Evolutionary conservation across 1,139 yeast species (phyloP).

Genomic region (Hansenula anomala): DNA sequence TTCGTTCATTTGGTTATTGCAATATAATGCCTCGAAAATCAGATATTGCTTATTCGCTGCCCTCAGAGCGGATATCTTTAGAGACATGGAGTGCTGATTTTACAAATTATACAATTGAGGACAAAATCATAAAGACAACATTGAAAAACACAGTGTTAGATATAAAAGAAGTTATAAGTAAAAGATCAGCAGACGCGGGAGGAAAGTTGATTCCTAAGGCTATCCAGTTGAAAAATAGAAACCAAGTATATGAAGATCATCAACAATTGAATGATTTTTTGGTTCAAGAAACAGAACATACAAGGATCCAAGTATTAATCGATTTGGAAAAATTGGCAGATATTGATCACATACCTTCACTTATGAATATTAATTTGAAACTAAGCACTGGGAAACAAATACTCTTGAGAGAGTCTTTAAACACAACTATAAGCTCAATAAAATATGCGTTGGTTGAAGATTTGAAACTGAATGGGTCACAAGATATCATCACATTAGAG

Average conservation of each 20-base stretch:
- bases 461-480: conserved; percentile 7
- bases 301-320: conserved; percentile 14
- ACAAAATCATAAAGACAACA: conserved; percentile 17
- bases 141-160: conserved; percentile 22
- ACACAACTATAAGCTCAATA: conserved; percentile 9
- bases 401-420: conserved; percentile 10
- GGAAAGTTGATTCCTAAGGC: conserved; percentile 15
- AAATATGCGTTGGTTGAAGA: conserved; percentile 11
- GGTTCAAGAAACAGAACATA: conserved; percentile 1
- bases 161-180: conserved; percentile 18
- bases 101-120: conserved; percentile 8
- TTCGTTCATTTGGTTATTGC: too few species aligned
- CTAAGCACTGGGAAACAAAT: conserved; percentile 16
- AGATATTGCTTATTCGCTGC: conserved; percentile 15
- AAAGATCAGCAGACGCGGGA: conserved; percentile 12
- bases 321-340: conserved; percentile 6
- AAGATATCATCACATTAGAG: conserved; percentile 12
- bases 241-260: background rate
- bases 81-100: conserved; percentile 18
- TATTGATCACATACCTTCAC: conserved; percentile 7
- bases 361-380: conserved; percentile 14
- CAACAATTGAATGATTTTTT: background rate
- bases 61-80: conserved; percentile 8
- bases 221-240: conserved; percentile 9
- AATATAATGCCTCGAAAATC: background rate